These are phyloP conservation scores for Lachancea thermotolerans DNA, from an alignment of 805 yeast species.

Conservation along the genomic window DNA sequence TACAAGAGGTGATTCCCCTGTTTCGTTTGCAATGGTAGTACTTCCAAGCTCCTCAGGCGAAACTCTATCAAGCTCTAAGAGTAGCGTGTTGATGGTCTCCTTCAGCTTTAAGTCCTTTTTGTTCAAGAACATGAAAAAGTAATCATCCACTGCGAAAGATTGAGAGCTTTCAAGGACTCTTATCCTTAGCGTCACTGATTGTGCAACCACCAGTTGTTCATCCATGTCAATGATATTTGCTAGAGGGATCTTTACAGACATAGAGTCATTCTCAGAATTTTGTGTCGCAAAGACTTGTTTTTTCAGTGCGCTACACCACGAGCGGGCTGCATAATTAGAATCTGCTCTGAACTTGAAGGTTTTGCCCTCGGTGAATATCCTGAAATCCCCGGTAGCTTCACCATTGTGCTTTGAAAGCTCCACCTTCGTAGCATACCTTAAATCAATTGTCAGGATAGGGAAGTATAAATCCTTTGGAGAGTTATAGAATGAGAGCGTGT, in stretches of 20 bases:
- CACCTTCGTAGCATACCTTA: constrained; percentile 55
- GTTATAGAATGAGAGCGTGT: constrained; percentile 59
- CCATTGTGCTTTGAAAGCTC: constrained; percentile 35
- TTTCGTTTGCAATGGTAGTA: background rate
- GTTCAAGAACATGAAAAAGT: constrained; percentile 60
- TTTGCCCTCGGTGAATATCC: constrained; percentile 49
- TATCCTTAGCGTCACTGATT: constrained; percentile 51
- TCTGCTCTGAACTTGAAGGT: constrained; percentile 68
- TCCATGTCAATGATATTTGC: constrained; percentile 58
- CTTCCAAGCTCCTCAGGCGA: background rate
- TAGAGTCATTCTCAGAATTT: constrained; percentile 58
- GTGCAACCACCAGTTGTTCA: constrained; percentile 47
- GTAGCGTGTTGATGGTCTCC: constrained; percentile 33
- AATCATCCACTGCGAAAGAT: constrained; percentile 56
- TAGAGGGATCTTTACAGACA: constrained; percentile 70
- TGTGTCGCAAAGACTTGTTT: constrained; percentile 71
- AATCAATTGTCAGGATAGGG: constrained; percentile 69
- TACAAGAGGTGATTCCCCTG: background rate
- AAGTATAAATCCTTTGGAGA: constrained; percentile 78
- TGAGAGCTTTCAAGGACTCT: constrained; percentile 51
- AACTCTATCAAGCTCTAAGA: constrained; percentile 4
- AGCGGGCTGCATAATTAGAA: constrained; percentile 60
- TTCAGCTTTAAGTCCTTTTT: constrained; percentile 37
- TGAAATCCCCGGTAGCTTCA: constrained; percentile 41
- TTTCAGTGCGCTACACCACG: constrained; percentile 72